phyloP scores from a whole-genome alignment of 2,329 filamentous ascomycete species.

The Diaporthe sp. region DNA sequence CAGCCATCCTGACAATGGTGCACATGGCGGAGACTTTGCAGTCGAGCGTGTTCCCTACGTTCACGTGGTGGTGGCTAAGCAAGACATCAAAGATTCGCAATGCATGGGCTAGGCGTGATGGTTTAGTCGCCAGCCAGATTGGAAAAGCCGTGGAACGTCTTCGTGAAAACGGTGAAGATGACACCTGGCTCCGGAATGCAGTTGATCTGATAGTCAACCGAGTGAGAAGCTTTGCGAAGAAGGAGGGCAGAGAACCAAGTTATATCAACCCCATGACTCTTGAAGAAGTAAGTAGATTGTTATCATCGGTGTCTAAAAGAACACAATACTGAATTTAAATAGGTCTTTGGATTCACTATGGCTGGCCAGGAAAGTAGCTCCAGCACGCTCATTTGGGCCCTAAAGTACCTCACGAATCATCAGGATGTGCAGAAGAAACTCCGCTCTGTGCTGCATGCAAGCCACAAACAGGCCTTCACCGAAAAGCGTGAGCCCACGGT shows the following conservation, averaged over 20 bases:
- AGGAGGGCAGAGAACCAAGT: not conserved
- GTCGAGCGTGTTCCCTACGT: not conserved
- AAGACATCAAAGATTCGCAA: constrained; percentile 25
- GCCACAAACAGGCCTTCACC: not conserved
- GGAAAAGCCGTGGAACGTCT: not conserved
- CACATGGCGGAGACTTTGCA: constrained; percentile 21
- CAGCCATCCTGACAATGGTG: constrained; percentile 17
- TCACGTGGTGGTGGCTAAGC: constrained; percentile 27
- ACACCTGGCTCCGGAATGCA: not conserved
- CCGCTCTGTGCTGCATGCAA: not conserved
- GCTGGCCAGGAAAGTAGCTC: constrained; percentile 25
- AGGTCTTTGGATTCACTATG: constrained; percentile 23
- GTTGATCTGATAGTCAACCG: constrained; percentile 26
- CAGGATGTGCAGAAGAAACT: constrained; percentile 15
- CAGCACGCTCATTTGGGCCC: constrained; percentile 9
- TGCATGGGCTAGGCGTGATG: constrained; percentile 1
- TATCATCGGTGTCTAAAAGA: not conserved
- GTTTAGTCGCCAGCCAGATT: not conserved
- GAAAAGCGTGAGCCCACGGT: constrained; percentile 5
- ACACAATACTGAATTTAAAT: not conserved
- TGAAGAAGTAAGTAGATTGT: not conserved
- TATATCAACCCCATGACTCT: constrained; percentile 16
- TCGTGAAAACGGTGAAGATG: not conserved
- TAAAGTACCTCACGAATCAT: constrained; percentile 21
- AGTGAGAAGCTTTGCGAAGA: constrained; percentile 2